Base-by-base conservation (phyloP, 2,329 filamentous ascomycete genomes). In the Trichoderma sp. region DNA sequence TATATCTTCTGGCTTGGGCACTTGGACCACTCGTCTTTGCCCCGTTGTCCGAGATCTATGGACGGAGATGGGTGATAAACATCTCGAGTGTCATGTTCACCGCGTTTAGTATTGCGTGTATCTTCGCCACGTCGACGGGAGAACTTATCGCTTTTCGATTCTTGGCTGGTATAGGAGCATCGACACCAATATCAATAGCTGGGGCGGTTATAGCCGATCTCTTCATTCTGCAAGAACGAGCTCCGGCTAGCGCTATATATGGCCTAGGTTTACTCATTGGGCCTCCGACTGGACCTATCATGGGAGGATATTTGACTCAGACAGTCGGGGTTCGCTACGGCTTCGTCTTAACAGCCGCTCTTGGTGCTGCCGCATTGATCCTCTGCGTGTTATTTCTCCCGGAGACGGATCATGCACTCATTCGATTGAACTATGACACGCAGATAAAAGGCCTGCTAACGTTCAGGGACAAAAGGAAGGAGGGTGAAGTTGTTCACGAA, bases 81-180 rank as follows among this genome's bases (percentile, higher is more conserved):
- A 68, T 74, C 43, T 79, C 77, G 70, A 86, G 87, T 33, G 85
- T 89, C 14, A 75, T 89, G 16, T 82, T 81, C 10, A 87, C 89
- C 7, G 87, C 88, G 74, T 89, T 91, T 70, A 82, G 76, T 40
- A 73, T 83, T n/a, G 86, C 78, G 11, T 85, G 85, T 74, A 86
- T 86, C 0, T 73, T 82, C 13, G 75, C 76, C 4, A 77, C 37
- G 71, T 85, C 49, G 78, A 61, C 64, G 71, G 2, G 80, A 80
- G 72, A 68, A 40, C 77, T 87, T 14, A 78, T 86, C 57, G 78
- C 81, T 3, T 85, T 85, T 66, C 83, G 84, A 3, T 77, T 86
- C 27, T 71, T 86, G 27, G 79, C 80, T 68, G 85, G 84, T 0
- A 73, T 82, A 1, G 80, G 79, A 40, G 82, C 81, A 11, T 80